Evolutionary conservation across 2,329 filamentous ascomycete species (phyloP).

Genomic region (Phyllosticta citrichinensis): DNA sequence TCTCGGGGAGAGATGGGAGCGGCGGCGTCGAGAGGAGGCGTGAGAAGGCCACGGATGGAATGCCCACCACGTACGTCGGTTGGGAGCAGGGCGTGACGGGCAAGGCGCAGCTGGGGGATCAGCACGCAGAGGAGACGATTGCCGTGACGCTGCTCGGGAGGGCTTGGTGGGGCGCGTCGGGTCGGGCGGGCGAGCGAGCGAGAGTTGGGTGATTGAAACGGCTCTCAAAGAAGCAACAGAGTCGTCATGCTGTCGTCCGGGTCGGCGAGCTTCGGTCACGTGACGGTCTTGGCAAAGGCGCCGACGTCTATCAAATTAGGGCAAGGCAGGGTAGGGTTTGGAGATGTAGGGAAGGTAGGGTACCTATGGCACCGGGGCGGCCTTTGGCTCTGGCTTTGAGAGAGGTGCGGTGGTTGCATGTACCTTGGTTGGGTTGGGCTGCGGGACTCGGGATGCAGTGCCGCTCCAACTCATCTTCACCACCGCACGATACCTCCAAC

Average conservation of each 20-base stretch:
- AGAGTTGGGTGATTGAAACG: neutral
- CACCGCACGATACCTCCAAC: neutral
- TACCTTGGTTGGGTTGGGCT: no score
- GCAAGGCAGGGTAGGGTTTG: no score
- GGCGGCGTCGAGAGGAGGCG: neutral
- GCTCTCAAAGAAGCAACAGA: neutral
- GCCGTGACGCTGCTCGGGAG: neutral
- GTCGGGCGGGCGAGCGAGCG: neutral
- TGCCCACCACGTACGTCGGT: neutral
- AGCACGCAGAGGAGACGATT: neutral
- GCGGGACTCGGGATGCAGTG: no score
- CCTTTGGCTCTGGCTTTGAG: no score
- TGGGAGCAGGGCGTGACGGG: neutral
- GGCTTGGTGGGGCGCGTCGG: neutral
- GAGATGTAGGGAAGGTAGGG: no score
- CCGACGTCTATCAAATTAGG: neutral
- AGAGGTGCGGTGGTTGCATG: no score
- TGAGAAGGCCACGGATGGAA: neutral
- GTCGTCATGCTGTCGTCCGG: neutral
- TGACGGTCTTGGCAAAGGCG: neutral
- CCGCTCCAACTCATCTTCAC: no score
- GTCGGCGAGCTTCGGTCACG: neutral
- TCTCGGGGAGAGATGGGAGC: neutral
- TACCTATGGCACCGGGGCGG: no score
- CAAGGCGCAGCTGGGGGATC: neutral